These are phyloP conservation scores for Pyrenochaeta sp. DNA, from an alignment of 2,329 filamentous ascomycete genomes.

Conservation along the genomic window DNA sequence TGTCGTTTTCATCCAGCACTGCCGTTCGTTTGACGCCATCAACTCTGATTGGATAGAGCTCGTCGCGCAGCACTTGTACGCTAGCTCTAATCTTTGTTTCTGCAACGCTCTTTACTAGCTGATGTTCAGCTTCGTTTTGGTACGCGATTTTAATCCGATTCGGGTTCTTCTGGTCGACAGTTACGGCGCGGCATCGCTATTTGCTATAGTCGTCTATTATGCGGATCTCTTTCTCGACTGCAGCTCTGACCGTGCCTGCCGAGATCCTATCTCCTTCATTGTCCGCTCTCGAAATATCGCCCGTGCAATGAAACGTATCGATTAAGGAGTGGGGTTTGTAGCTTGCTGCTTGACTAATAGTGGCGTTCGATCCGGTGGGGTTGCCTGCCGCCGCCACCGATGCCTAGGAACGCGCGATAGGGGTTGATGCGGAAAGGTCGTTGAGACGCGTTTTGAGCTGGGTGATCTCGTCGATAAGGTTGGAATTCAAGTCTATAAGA, in stretches of 20 bases:
- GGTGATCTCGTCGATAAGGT: conserved; percentile 9
- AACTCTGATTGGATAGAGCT: conserved; percentile 9
- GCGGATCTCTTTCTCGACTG: too few relatives aligned
- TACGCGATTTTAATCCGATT: conserved; percentile 11
- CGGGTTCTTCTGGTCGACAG: conserved; percentile 11
- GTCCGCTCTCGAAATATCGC: conserved; percentile 11
- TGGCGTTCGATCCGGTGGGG: conserved; percentile 5
- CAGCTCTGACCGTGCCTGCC: too few relatives aligned
- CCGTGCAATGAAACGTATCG: conserved; percentile 6
- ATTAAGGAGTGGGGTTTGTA: conserved; percentile 3
- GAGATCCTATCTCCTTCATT: conserved; percentile 8
- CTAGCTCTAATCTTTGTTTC: conserved; percentile 12
- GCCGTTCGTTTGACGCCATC: conserved; percentile 10
- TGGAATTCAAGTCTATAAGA: conserved; percentile 8
- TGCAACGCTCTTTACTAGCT: conserved; percentile 5
- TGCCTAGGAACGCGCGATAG: conserved; percentile 7
- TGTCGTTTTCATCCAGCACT: too few relatives aligned
- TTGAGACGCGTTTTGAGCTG: conserved; percentile 11
- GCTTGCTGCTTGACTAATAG: conserved; percentile 4
- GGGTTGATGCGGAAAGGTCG: conserved; percentile 6
- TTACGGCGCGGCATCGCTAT: conserved; percentile 14
- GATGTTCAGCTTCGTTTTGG: conserved; percentile 5
- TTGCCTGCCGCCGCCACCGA: conserved; percentile 6
- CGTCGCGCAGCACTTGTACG: conserved; percentile 9
- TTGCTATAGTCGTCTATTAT: conserved; percentile 6